phyloP scores from a whole-genome alignment of 2,329 filamentous ascomycete species.

The Hypoxylon sp. region DNA sequence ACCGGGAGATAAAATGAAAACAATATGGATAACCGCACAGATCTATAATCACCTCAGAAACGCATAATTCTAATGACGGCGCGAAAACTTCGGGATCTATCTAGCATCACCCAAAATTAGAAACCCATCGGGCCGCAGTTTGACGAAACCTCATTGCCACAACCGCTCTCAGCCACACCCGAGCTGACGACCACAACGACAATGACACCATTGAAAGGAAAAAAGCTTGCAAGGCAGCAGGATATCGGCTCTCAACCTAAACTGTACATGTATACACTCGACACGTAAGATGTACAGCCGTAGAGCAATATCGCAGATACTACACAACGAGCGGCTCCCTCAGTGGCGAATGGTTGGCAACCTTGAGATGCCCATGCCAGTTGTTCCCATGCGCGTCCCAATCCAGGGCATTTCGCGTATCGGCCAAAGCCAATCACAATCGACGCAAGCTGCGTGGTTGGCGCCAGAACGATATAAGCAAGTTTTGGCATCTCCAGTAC shows the following conservation, averaged over 20 bases:
- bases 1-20: background rate
- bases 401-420: constrained; percentile 5
- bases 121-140: constrained; percentile 14
- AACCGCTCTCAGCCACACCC: constrained; percentile 25
- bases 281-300: background rate
- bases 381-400: constrained; percentile 12
- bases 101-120: constrained; percentile 27
- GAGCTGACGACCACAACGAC: constrained; percentile 29
- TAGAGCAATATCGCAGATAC: constrained; percentile 1
- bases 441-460: background rate
- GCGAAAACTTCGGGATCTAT: constrained; percentile 18
- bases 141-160: constrained; percentile 25
- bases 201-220: background rate
- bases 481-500: constrained; percentile 10
- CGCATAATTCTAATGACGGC: constrained; percentile 13
- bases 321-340: constrained; percentile 7
- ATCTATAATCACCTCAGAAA: constrained; percentile 9
- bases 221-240: constrained; percentile 2
- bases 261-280: background rate
- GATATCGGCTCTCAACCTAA: too few relatives aligned
- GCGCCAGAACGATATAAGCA: constrained; percentile 17
- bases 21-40: too few relatives aligned
- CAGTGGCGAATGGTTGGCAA: background rate
- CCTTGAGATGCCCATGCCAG: constrained; percentile 15
- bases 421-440: constrained; percentile 15